phyloP scores from a whole-genome alignment of 768 basidiomycete species.

The Gyrodon lividus region DNA sequence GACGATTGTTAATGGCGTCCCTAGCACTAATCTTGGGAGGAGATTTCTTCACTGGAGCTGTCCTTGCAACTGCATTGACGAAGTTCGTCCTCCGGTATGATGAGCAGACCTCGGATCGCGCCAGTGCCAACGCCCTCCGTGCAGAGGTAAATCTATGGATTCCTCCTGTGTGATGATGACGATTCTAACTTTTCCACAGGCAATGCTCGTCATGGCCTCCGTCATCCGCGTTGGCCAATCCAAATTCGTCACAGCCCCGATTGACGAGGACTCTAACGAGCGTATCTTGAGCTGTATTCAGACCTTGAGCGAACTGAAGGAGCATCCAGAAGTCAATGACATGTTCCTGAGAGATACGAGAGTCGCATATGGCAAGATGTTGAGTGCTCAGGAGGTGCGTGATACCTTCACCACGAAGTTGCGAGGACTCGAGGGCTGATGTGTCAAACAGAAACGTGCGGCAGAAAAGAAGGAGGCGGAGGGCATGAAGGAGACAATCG shows the following conservation, averaged over 20 bases:
- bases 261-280: conserved; percentile 97
- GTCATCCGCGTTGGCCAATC: conserved; percentile 97
- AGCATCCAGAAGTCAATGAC: conserved; percentile 55
- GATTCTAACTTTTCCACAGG: conserved; percentile 39
- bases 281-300: conserved; percentile 96
- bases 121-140: conserved; percentile 66
- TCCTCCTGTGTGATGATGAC: not conserved
- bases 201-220: conserved; percentile 98
- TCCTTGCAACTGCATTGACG: conserved; percentile 85
- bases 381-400: conserved; percentile 86
- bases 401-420: not conserved
- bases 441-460: conserved; percentile 67
- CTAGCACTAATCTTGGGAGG: conserved; percentile 86
- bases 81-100: conserved; percentile 84
- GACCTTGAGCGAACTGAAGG: conserved; percentile 79
- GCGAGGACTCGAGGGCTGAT: conserved; percentile 1
- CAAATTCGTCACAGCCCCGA: conserved; percentile 90
- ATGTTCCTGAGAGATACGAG: conserved; percentile 87
- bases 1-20: not conserved
- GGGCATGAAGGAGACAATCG: conserved; percentile 54
- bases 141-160: conserved; percentile 65
- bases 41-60: conserved; percentile 95
- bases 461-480: conserved; percentile 89
- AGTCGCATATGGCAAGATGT: conserved; percentile 91
- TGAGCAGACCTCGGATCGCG: conserved; percentile 48